These are phyloP conservation scores for Chamaecyparis obtusa DNA, from an alignment of 75 land plant species.

Conservation along the genomic window DNA sequence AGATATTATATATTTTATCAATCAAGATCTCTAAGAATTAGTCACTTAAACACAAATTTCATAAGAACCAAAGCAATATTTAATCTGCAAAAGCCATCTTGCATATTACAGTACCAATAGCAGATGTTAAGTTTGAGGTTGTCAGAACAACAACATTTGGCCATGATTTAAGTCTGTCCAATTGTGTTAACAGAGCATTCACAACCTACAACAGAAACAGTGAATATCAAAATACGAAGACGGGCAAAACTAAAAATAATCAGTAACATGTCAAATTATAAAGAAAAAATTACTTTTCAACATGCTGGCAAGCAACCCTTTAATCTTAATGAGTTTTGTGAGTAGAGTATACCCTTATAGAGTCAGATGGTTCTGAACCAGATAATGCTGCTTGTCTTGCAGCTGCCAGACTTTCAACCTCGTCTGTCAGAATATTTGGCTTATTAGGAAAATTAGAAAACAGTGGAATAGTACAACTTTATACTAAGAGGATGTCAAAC, in stretches of 20 bases:
- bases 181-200: slow-evolving; percentile 89
- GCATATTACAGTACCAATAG: slow-evolving; percentile 60
- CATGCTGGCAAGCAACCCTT: neutral
- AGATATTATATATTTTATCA: neutral
- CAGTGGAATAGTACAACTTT: neutral
- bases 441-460: neutral
- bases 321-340: neutral
- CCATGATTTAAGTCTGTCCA: slow-evolving; percentile 80
- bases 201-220: slow-evolving; percentile 63
- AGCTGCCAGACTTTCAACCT: slow-evolving; percentile 97
- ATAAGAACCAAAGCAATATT: neutral
- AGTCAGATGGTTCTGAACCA: slow-evolving; percentile 94
- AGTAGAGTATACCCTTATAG: slow-evolving; percentile 63
- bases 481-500: neutral
- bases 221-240: neutral
- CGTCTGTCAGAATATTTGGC: slow-evolving; percentile 49
- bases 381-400: slow-evolving; percentile 94
- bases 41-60: neutral
- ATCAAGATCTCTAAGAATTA: neutral
- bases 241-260: neutral
- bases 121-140: slow-evolving; percentile 89
- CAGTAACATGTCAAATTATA: neutral
- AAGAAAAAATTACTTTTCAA: neutral
- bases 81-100: neutral
- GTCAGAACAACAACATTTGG: slow-evolving; percentile 90